Evolutionary conservation across 2,329 filamentous ascomycete species (phyloP).

Genomic region (Cyphellophora attinorum): DNA sequence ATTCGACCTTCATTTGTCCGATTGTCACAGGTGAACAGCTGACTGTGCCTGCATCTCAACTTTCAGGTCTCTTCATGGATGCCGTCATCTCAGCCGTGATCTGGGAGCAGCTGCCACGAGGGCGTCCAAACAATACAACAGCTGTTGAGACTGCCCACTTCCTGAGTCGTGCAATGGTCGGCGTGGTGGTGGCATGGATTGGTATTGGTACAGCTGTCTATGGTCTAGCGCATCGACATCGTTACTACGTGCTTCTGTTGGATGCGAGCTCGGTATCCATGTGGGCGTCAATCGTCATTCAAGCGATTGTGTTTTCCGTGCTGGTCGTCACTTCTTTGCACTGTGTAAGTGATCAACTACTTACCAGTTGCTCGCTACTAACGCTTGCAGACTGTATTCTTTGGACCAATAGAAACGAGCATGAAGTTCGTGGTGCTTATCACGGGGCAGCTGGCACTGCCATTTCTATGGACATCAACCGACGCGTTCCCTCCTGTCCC

Average conservation of each 20-base stretch:
- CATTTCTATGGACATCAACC: slow-evolving; percentile 15
- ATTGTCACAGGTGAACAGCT: slow-evolving; percentile 24
- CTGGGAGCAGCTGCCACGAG: slow-evolving; percentile 10
- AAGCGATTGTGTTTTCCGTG: slow-evolving; percentile 25
- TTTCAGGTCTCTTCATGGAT: slow-evolving; percentile 31
- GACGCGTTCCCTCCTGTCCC: slow-evolving; percentile 18
- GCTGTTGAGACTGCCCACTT: slow-evolving; percentile 9
- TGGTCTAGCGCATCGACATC: slow-evolving; percentile 26
- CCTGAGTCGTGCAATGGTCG: slow-evolving; percentile 13
- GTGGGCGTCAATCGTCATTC: slow-evolving; percentile 28
- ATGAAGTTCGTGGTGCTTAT: no score
- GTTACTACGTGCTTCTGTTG: slow-evolving; percentile 28
- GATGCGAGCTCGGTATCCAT: slow-evolving; percentile 21
- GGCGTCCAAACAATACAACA: slow-evolving; percentile 7
- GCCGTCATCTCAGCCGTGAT: slow-evolving; percentile 26
- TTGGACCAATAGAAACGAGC: no score
- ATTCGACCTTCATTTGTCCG: slow-evolving; percentile 42
- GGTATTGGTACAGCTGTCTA: slow-evolving; percentile 26
- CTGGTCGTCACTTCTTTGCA: slow-evolving; percentile 27
- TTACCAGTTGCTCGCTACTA: slow-evolving; percentile 5
- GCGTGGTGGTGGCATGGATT: slow-evolving; percentile 25
- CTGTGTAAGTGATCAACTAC: slow-evolving; percentile 25
- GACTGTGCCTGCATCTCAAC: slow-evolving; percentile 27
- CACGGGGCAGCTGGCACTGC: slow-evolving; percentile 14
- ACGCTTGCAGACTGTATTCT: slow-evolving; percentile 10